Evolutionary conservation across 257 asterid genomes (phyloP).

Genomic region (Nicotiana paniculata): DNA sequence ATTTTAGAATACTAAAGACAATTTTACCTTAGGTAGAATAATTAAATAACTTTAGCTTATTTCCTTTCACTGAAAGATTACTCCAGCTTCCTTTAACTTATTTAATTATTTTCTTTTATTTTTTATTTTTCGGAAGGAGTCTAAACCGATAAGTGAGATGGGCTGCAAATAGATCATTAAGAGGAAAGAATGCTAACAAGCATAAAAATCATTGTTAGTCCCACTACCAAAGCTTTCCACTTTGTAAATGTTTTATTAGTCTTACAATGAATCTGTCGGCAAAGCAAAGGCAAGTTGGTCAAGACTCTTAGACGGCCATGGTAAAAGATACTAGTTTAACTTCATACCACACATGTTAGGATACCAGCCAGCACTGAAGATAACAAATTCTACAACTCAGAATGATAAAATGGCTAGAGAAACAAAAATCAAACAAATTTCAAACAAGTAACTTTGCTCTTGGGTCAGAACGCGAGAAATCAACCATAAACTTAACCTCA

Average conservation of each 20-base stretch:
- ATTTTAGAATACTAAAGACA: background rate
- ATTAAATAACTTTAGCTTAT: background rate
- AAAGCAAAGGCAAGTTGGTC: background rate
- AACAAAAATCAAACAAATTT: background rate
- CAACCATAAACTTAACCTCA: background rate
- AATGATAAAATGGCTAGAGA: background rate
- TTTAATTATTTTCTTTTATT: background rate
- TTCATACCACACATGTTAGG: background rate
- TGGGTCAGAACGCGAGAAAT: background rate
- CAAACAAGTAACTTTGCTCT: background rate
- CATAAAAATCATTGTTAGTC: background rate
- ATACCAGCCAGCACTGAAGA: background rate
- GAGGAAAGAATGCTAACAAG: background rate
- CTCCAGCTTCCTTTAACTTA: background rate
- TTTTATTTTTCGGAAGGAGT: background rate
- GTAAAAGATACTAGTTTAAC: background rate
- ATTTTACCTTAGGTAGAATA: background rate
- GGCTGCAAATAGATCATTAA: background rate
- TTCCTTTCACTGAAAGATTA: background rate
- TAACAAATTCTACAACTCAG: background rate
- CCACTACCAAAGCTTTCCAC: background rate
- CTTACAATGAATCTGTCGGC: background rate
- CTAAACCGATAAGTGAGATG: background rate
- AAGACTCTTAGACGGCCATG: background rate
- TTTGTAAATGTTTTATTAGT: background rate